These are phyloP conservation scores for Boletus rubropictus DNA, from an alignment of 768 basidiomycete species.

Conservation along the genomic window DNA sequence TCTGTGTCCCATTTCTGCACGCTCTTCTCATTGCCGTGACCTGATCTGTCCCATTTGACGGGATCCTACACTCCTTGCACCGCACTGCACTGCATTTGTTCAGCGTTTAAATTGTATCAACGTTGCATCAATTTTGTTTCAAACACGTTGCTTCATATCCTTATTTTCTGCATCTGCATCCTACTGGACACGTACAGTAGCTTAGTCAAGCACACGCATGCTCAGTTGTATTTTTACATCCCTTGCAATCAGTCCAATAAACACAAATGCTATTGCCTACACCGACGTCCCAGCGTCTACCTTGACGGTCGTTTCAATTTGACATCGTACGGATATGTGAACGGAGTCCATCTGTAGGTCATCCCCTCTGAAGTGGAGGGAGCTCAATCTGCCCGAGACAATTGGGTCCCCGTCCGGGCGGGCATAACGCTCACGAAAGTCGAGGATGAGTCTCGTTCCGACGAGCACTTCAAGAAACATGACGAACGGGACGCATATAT, in stretches of 20 bases:
- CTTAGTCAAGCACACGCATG: background rate
- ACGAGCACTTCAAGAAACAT: slow-evolving; percentile 29
- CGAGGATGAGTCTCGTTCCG: slow-evolving; percentile 29
- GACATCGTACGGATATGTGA: slow-evolving; percentile 7
- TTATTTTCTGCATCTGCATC: slow-evolving; percentile 12
- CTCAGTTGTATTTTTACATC: slow-evolving; percentile 19
- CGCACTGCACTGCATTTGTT: background rate
- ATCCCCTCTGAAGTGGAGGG: slow-evolving; percentile 14
- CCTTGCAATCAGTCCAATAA: slow-evolving; percentile 4
- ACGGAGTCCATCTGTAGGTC: background rate
- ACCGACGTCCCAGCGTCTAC: slow-evolving; percentile 2
- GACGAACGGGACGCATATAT: slow-evolving; percentile 28
- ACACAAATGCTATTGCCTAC: too few relatives aligned
- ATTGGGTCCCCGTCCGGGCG: slow-evolving; percentile 8
- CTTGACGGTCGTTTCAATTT: slow-evolving; percentile 17
- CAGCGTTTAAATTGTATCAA: slow-evolving; percentile 4
- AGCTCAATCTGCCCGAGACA: slow-evolving; percentile 7
- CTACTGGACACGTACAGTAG: slow-evolving; percentile 6
- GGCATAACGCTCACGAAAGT: slow-evolving; percentile 28
- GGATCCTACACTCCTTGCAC: slow-evolving; percentile 17
- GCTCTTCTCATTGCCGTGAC: slow-evolving; percentile 2
- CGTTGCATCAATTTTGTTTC: slow-evolving; percentile 12
- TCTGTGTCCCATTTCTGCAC: background rate
- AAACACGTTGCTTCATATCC: slow-evolving; percentile 5
- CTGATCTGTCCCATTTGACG: slow-evolving; percentile 7